A percentile compares a stretch with the other conserved stretches of the same genome.
phyloP scores from a whole-genome alignment of 2,329 filamentous ascomycete species.

The Neofusicoccum umdonicola region DNA sequence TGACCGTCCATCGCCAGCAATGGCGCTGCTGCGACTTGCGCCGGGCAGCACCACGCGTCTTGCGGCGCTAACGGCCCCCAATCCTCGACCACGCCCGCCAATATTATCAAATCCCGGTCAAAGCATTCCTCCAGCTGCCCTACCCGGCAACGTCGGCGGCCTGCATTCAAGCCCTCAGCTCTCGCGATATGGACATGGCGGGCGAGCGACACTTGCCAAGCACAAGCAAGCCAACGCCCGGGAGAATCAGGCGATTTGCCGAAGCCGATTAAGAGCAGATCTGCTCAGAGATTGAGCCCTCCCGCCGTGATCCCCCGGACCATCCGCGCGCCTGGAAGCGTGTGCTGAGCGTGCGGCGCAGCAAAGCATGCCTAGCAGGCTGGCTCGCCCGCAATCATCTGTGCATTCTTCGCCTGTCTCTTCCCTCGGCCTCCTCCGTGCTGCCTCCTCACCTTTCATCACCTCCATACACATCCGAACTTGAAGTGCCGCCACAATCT shows the following conservation, averaged over 20 bases:
- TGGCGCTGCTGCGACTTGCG: too few relatives aligned
- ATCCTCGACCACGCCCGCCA: background rate
- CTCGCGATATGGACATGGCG: too few relatives aligned
- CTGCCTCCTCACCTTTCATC: background rate
- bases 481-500: background rate
- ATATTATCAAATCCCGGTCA: background rate
- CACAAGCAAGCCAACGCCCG: background rate
- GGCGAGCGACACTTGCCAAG: background rate
- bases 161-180: background rate
- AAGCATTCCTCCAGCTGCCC: background rate
- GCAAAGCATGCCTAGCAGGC: too few relatives aligned
- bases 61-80: background rate
- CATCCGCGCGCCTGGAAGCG: slow-evolving; percentile 1
- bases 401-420: background rate
- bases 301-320: background rate
- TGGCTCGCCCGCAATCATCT: too few relatives aligned
- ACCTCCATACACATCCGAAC: background rate
- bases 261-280: background rate
- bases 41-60: background rate
- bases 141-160: too few relatives aligned
- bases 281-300: background rate
- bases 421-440: background rate
- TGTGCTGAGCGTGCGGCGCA: background rate
- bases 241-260: slow-evolving; percentile 1
- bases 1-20: background rate